These are phyloP conservation scores for Suillus spraguei DNA, from an alignment of 768 basidiomycete genomes.

Conservation along the genomic window DNA sequence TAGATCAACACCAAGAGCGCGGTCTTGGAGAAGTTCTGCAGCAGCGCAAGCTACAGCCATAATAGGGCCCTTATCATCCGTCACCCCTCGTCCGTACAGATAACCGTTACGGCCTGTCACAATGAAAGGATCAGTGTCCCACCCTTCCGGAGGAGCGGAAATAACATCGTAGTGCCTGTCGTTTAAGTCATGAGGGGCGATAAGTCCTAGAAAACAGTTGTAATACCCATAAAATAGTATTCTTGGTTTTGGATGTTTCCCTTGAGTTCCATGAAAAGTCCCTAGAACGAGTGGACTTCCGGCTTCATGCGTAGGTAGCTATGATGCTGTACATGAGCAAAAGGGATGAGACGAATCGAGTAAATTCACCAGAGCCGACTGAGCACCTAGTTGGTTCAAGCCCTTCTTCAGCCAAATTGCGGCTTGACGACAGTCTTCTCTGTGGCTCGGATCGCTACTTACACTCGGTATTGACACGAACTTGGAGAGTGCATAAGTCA, in stretches of 20 bases:
- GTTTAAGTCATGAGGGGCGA: slow-evolving; percentile 6
- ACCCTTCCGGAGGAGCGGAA: slow-evolving; percentile 69
- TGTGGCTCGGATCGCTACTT: slow-evolving; percentile 63
- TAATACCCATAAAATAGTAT: slow-evolving; percentile 87
- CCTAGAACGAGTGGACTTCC: slow-evolving; percentile 89
- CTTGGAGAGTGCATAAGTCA: slow-evolving; percentile 79
- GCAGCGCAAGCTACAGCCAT: slow-evolving; percentile 90
- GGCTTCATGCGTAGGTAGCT: slow-evolving; percentile 79
- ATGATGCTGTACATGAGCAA: slow-evolving; percentile 7
- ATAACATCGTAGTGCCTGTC: slow-evolving; percentile 96
- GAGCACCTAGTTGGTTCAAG: slow-evolving; percentile 84
- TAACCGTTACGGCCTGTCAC: slow-evolving; percentile 86
- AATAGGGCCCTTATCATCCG: slow-evolving; percentile 96
- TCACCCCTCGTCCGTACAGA: slow-evolving; percentile 87
- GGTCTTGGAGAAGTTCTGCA: slow-evolving; percentile 70
- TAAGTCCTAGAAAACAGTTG: neutral
- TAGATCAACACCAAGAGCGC: slow-evolving; percentile 82
- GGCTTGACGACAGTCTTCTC: slow-evolving; percentile 91
- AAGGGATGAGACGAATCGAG: neutral
- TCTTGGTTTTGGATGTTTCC: slow-evolving; percentile 61
- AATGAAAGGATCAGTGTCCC: slow-evolving; percentile 84
- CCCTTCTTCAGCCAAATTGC: slow-evolving; percentile 93
- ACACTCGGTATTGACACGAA: slow-evolving; percentile 90
- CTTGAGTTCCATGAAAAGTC: slow-evolving; percentile 75
- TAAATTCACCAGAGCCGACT: slow-evolving; percentile 64